These are phyloP conservation scores for Colletotrichum costaricense DNA, from an alignment of 2,329 filamentous ascomycete genomes.

Conservation along the genomic window DNA sequence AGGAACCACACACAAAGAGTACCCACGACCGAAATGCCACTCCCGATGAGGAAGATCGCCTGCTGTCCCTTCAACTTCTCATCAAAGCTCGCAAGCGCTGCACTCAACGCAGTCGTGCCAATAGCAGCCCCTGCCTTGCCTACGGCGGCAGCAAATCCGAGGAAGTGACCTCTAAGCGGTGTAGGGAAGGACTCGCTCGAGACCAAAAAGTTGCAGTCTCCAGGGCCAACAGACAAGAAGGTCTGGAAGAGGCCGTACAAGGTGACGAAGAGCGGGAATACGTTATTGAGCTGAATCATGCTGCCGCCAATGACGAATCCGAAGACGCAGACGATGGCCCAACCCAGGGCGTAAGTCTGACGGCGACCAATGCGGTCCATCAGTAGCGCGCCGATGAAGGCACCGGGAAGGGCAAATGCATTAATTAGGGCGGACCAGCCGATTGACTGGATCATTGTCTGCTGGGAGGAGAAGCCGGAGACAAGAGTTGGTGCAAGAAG, in stretches of 20 bases:
- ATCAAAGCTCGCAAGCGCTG: constrained; percentile 31
- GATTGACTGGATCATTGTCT: constrained; percentile 38
- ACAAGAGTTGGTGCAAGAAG: constrained; percentile 38
- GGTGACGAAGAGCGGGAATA: constrained; percentile 61
- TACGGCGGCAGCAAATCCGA: constrained; percentile 60
- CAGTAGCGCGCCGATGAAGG: constrained; percentile 39
- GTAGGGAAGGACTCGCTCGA: constrained; percentile 63
- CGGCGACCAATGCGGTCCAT: constrained; percentile 40
- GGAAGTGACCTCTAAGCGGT: constrained; percentile 60
- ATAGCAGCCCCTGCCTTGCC: constrained; percentile 64
- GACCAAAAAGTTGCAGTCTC: constrained; percentile 59
- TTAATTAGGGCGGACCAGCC: constrained; percentile 43
- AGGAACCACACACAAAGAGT: constrained; percentile 41
- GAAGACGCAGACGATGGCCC: constrained; percentile 46
- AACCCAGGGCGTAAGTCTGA: constrained; percentile 40
- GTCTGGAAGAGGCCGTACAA: constrained; percentile 63
- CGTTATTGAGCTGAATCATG: constrained; percentile 56
- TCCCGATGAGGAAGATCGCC: constrained; percentile 42
- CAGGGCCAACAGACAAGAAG: constrained; percentile 59
- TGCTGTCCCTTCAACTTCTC: constrained; percentile 40
- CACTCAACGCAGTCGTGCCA: constrained; percentile 49
- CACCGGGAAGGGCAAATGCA: constrained; percentile 40
- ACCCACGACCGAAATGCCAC: constrained; percentile 41
- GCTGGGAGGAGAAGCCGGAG: constrained; percentile 36
- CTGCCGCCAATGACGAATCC: constrained; percentile 62